A percentile compares a stretch with the other conserved stretches of the same genome.
Evolutionary conservation across 163 green algal genomes (phyloP).

Genomic region (Volvox carteri): DNA sequence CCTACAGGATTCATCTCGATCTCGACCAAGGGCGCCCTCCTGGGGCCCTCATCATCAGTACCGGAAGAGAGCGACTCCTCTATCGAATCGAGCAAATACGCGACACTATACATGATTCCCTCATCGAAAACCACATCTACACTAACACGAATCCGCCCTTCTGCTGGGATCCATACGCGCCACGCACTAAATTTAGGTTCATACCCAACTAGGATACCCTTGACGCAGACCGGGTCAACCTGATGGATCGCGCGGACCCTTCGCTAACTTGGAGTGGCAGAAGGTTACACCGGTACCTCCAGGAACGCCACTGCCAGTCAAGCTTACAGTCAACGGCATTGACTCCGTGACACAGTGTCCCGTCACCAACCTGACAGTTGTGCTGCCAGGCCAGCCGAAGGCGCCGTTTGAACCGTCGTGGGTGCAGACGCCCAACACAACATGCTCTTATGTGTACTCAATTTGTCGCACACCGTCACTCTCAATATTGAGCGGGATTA

Average conservation of each 20-base stretch:
- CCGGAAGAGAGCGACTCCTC: no score
- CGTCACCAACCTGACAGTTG: neutral
- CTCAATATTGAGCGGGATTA: neutral
- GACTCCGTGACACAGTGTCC: neutral
- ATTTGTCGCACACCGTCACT: slow-evolving; percentile 59
- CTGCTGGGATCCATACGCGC: no score
- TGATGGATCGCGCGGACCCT: neutral
- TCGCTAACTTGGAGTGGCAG: neutral
- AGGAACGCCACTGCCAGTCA: slow-evolving; percentile 16
- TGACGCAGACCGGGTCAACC: no score
- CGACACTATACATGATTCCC: no score
- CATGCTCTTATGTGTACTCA: slow-evolving; percentile 61
- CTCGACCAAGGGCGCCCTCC: no score
- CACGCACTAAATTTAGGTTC: no score
- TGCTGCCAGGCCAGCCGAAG: neutral
- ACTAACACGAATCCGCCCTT: no score
- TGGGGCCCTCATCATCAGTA: no score
- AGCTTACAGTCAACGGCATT: slow-evolving; percentile 55
- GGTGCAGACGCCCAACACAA: neutral
- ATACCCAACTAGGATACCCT: no score
- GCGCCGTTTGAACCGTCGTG: neutral
- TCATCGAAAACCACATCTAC: no score
- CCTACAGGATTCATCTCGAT: no score
- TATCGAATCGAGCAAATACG: no score
- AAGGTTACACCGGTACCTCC: slow-evolving; percentile 35